A percentile compares a stretch with the other conserved stretches of the same genome.
These are phyloP conservation scores for Borovskyia barvae DNA, from an alignment of 208 protist genomes.

Conservation along the genomic window DNA sequence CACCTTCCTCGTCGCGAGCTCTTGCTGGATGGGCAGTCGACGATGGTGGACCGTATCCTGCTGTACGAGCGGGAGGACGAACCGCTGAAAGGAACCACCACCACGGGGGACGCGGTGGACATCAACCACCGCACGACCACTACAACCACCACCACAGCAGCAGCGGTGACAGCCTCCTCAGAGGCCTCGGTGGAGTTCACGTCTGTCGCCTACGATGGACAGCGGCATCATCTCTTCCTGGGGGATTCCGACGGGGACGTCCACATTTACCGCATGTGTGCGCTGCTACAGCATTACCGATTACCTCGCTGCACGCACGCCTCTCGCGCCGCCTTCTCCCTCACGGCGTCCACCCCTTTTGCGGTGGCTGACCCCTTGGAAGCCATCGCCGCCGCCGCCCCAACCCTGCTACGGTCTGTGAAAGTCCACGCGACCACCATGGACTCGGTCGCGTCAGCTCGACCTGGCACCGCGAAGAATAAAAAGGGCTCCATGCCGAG, in stretches of 20 bases:
- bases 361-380: neutral
- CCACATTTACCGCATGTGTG: slow-evolving; percentile 55
- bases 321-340: slow-evolving; percentile 20
- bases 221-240: slow-evolving; percentile 63
- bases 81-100: no score
- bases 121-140: neutral
- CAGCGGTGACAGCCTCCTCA: no score
- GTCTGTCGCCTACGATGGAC: slow-evolving; percentile 44
- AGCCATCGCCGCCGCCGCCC: neutral
- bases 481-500: neutral
- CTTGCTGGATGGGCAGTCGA: no score
- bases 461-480: neutral
- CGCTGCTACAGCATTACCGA: slow-evolving; percentile 39
- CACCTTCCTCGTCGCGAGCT: no score
- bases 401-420: slow-evolving; percentile 6
- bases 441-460: neutral
- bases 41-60: no score
- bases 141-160: neutral
- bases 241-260: slow-evolving; percentile 49
- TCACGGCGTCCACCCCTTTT: neutral
- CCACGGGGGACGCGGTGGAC: neutral
- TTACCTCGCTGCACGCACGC: slow-evolving; percentile 37
- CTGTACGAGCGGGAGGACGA: no score
- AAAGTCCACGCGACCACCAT: slow-evolving; percentile 6
- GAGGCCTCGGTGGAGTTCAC: slow-evolving; percentile 28